Evolutionary conservation across 23 red algal species (phyloP), one percentile per base, ranked within the genome.

Genomic region (Porphyridium purpureum): DNA sequence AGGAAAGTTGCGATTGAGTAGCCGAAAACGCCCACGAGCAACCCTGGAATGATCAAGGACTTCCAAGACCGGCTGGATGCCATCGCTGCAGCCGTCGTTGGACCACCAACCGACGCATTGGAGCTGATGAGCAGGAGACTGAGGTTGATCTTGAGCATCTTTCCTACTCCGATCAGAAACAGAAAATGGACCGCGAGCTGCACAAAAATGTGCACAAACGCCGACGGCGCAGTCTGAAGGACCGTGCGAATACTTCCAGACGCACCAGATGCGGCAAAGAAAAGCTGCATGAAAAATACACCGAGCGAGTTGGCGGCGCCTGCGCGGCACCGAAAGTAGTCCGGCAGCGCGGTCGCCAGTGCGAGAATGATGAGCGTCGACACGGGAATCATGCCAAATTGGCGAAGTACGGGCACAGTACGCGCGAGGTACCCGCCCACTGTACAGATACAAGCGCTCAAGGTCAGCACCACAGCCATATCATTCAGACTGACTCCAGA

Each of bases 51-150:
- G 3, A 92, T 34, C 0, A 80, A 57, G 8, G 29, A 0, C 21
- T 41, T 31, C 83, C 83, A 92, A 5, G 58, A 27, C 47, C 67
- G 70, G 5, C 63, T 52, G 14, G 20, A 54, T 3, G 83, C 83
- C 83, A 92, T 92, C 4, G 55, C 83, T 2, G 83, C 83, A 4
- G 83, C 83, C 0, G 83, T 92, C 5, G 72, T 80, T 8, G 83
- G 83, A 4, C 83, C 83, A 29, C 83, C 83, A 24, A 92, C 73
- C 33, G 68, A 69, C 0, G 83, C 83, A 36, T 92, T 92, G 57
- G 64, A 73, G 9, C 64, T 72, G 15, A 92, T 53, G 44, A 80
- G 52, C 20, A 76, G 42, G 22, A 70, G 51, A 1, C 47, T 36
- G 21, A 50, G 54, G 8, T 67, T 52, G 17, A 92, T 25, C 5